Percentiles rank a stretch among this genome's conserved stretches.
These are phyloP conservation scores for Sungouiozyma intestinalis DNA, from an alignment of 805 yeast genomes.

Conservation along the genomic window DNA sequence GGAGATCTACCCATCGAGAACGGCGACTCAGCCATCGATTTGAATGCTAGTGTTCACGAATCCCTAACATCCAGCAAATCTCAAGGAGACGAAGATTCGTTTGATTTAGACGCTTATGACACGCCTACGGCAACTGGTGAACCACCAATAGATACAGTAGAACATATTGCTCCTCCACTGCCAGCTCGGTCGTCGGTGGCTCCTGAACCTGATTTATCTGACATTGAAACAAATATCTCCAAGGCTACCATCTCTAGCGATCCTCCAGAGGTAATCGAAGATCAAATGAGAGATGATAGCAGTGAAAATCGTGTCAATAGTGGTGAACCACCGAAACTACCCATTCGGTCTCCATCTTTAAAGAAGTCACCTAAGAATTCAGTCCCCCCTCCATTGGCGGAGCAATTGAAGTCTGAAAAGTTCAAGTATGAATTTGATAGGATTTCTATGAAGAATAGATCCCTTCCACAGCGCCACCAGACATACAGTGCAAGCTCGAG, in stretches of 20 bases:
- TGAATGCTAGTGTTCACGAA: not conserved
- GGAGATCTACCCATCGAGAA: not conserved
- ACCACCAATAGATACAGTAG: not conserved
- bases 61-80: not conserved
- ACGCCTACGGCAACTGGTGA: not conserved
- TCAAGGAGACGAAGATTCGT: not conserved
- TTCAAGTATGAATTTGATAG: slow-evolving; percentile 18
- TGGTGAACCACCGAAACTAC: slow-evolving; percentile 1
- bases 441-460: slow-evolving; percentile 4
- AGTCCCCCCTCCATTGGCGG: slow-evolving; percentile 26
- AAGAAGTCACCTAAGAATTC: slow-evolving; percentile 4
- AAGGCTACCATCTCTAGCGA: not conserved
- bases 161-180: not conserved
- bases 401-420: slow-evolving; percentile 21
- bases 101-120: not conserved
- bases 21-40: not conserved
- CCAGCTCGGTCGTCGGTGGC: not conserved
- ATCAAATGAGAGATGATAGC: not conserved
- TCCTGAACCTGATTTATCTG: not conserved
- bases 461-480: not conserved
- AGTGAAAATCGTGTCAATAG: not conserved
- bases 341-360: slow-evolving; percentile 3
- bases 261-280: too few species aligned
- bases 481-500: not conserved
- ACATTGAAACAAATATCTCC: not conserved